These are phyloP conservation scores for Pseudogymnoascus pannorum DNA, from an alignment of 2,329 filamentous ascomycete genomes.

Conservation along the genomic window DNA sequence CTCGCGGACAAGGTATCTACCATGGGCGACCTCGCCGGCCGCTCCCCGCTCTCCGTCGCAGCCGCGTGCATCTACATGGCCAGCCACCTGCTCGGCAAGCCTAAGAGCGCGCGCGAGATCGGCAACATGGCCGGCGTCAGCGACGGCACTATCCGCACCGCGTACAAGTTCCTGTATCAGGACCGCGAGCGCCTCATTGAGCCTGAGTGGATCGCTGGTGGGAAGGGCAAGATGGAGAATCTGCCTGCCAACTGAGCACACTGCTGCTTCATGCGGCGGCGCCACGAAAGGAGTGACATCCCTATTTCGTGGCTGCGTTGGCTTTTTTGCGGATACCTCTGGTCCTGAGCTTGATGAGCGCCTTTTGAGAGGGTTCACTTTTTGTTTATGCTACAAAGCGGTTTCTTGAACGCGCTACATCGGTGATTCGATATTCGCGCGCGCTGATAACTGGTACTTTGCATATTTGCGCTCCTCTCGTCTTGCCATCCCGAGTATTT, in stretches of 20 bases:
- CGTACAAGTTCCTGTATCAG: conserved; percentile 80
- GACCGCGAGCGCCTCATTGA: conserved; percentile 69
- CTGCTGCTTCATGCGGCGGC: neutral
- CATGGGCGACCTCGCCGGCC: conserved; percentile 73
- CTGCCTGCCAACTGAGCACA: conserved; percentile 45
- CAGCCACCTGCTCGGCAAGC: conserved; percentile 73
- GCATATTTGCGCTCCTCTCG: neutral
- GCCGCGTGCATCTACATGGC: conserved; percentile 97
- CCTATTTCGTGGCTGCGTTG: conserved; percentile 2
- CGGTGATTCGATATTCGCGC: conserved; percentile 8
- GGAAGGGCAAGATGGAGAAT: conserved; percentile 62
- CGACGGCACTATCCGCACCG: conserved; percentile 92
- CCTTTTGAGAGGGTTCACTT: neutral
- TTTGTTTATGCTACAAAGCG: neutral
- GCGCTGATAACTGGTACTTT: neutral
- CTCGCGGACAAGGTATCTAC: conserved; percentile 71
- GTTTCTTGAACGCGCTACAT: neutral
- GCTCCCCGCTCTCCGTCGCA: conserved; percentile 87
- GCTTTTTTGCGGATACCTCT: neutral
- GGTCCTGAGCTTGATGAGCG: neutral
- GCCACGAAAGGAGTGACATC: conserved; percentile 6
- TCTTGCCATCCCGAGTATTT: neutral
- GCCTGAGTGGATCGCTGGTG: conserved; percentile 65
- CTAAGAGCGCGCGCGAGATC: conserved; percentile 79
- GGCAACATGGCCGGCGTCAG: conserved; percentile 79